A percentile compares a stretch with the other conserved stretches of the same genome.
Evolutionary conservation across 352 stramenopile genomes (phyloP).

Genomic region (Globisporangium okanoganense): DNA sequence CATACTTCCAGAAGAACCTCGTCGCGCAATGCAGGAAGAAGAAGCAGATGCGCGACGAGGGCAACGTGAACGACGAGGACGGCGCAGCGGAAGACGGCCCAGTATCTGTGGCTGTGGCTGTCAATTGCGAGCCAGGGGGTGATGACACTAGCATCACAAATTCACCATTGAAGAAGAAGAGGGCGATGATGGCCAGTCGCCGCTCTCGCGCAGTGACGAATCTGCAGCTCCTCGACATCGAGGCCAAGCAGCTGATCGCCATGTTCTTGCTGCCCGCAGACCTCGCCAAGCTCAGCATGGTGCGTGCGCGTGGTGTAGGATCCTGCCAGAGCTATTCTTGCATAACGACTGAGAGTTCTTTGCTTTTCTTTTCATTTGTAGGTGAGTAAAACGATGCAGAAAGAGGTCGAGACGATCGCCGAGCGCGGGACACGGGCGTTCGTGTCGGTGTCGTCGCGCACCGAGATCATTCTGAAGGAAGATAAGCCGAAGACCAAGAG

Average conservation of each 20-base stretch:
- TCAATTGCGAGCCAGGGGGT: neutral
- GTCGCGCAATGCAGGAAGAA: conserved; percentile 40
- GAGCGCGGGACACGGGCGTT: conserved; percentile 40
- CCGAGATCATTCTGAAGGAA: conserved; percentile 40
- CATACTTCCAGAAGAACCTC: conserved; percentile 66
- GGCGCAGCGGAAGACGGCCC: neutral
- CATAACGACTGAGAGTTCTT: neutral
- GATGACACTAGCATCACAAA: neutral
- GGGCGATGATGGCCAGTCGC: conserved; percentile 2
- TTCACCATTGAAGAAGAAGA: conserved; percentile 2
- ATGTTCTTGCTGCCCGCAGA: conserved; percentile 37
- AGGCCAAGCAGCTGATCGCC: conserved; percentile 43
- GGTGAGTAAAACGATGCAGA: conserved; percentile 40
- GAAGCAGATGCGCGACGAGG: conserved; percentile 6
- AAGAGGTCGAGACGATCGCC: conserved; percentile 48
- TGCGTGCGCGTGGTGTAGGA: conserved; percentile 18
- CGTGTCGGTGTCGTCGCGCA: conserved; percentile 24
- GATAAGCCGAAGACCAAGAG: conserved; percentile 39
- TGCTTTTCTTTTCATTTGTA: conserved; percentile 16
- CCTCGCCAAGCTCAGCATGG: conserved; percentile 56
- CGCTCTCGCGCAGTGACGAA: conserved; percentile 32
- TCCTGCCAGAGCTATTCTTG: neutral
- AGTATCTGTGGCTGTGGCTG: neutral
- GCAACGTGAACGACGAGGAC: neutral
- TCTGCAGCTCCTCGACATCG: conserved; percentile 44